Evolutionary conservation across 441 rosid genomes (phyloP).

Genomic region (Erodium trifolium): DNA sequence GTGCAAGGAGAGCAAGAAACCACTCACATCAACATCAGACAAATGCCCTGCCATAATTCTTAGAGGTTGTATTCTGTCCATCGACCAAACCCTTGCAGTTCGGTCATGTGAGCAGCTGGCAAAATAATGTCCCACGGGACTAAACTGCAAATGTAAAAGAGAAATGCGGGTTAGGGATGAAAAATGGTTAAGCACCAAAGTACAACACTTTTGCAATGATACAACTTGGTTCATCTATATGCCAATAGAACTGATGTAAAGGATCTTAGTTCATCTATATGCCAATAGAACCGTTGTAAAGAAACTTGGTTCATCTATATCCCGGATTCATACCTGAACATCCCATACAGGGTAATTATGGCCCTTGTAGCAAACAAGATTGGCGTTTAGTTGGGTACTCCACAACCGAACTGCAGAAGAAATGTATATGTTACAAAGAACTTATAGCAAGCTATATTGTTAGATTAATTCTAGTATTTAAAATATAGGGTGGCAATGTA

Average conservation of each 20-base stretch:
- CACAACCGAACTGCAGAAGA: conserved; percentile 69
- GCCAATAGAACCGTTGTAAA: neutral
- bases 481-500: conserved; percentile 22
- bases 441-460: neutral
- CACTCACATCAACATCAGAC: conserved; percentile 92
- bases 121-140: conserved; percentile 93
- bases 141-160: conserved; percentile 59
- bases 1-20: neutral
- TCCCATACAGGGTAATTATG: conserved; percentile 99
- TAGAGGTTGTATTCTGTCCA: conserved; percentile 89
- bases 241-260: neutral
- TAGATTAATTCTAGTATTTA: no score
- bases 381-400: conserved; percentile 89
- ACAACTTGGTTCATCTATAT: conserved; percentile 3
- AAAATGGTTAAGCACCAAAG: neutral
- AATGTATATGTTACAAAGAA: neutral
- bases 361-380: conserved; percentile 97
- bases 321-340: conserved; percentile 57
- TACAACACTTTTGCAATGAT: neutral
- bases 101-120: conserved; percentile 97
- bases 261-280: neutral
- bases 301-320: neutral
- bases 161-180: conserved; percentile 3
- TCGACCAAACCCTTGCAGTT: conserved; percentile 89
- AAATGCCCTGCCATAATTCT: conserved; percentile 97